phyloP scores from a whole-genome alignment of 306 rosid species.

The Cucumis sativus region DNA sequence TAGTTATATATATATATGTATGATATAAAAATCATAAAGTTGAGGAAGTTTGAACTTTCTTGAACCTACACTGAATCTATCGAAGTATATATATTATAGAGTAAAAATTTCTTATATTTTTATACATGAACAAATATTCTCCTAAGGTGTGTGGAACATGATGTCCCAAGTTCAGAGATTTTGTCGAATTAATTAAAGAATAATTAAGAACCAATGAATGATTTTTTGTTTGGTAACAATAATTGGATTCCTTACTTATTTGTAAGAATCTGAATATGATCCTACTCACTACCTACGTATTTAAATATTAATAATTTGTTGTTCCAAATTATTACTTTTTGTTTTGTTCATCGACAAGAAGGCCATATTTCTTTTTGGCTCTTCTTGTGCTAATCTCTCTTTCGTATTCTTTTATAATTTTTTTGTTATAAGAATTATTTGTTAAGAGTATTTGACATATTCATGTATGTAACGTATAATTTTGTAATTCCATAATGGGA shows the following conservation, averaged over 20 bases:
- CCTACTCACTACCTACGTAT: conserved; percentile 1
- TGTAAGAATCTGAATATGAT: background rate
- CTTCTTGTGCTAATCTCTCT: background rate
- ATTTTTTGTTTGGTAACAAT: background rate
- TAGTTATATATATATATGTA: too few relatives aligned
- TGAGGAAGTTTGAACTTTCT: too few relatives aligned
- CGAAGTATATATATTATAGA: too few relatives aligned
- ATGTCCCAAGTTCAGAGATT: background rate
- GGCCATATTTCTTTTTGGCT: background rate
- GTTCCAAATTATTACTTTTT: background rate
- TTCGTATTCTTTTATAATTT: background rate
- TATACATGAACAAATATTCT: background rate
- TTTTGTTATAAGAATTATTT: background rate
- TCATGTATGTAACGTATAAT: background rate
- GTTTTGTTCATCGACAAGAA: background rate
- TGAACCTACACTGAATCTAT: too few relatives aligned
- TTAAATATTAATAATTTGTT: background rate
- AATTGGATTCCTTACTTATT: conserved; percentile 1
- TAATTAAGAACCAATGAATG: background rate
- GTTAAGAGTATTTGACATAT: background rate
- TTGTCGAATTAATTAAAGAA: background rate
- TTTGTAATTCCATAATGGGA: background rate
- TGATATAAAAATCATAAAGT: too few relatives aligned
- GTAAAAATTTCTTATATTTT: background rate
- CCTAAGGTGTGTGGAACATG: background rate